phyloP scores from a whole-genome alignment of 805 yeast species.

The Wickerhamomyces subpelliculosus region DNA sequence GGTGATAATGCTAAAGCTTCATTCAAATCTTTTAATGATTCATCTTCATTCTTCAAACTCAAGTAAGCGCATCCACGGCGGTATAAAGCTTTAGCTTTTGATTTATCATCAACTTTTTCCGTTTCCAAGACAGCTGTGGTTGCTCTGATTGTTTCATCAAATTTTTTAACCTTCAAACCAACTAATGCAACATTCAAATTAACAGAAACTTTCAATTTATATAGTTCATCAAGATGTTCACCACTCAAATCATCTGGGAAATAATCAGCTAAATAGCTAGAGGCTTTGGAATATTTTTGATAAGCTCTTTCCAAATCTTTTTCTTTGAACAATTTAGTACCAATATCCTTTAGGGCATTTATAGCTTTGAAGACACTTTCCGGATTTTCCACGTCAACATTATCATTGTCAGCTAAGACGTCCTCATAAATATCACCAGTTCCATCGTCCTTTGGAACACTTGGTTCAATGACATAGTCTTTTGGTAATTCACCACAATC shows the following conservation, averaged over 20 bases:
- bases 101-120: conserved; percentile 47
- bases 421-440: conserved; percentile 84
- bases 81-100: conserved; percentile 78
- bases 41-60: conserved; percentile 58
- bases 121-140: conserved; percentile 62
- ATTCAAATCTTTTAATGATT: conserved; percentile 59
- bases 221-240: conserved; percentile 42
- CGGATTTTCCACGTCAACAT: conserved; percentile 51
- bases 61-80: conserved; percentile 77
- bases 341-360: conserved; percentile 62
- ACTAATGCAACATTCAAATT: conserved; percentile 70
- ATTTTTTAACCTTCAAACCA: conserved; percentile 55
- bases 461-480: conserved; percentile 43
- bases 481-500: conserved; percentile 74
- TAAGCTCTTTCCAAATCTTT: conserved; percentile 52
- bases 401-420: conserved; percentile 64
- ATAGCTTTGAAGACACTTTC: conserved; percentile 63
- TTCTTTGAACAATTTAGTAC: conserved; percentile 66
- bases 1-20: conserved; percentile 62
- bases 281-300: conserved; percentile 68
- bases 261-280: conserved; percentile 60
- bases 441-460: conserved; percentile 54
- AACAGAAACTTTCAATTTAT: conserved; percentile 54
- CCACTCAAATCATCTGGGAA: conserved; percentile 62
- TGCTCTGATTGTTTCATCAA: conserved; percentile 47